Evolutionary conservation across 345 rosid genomes (phyloP).

Genomic region (Moricandia moricandioides): DNA sequence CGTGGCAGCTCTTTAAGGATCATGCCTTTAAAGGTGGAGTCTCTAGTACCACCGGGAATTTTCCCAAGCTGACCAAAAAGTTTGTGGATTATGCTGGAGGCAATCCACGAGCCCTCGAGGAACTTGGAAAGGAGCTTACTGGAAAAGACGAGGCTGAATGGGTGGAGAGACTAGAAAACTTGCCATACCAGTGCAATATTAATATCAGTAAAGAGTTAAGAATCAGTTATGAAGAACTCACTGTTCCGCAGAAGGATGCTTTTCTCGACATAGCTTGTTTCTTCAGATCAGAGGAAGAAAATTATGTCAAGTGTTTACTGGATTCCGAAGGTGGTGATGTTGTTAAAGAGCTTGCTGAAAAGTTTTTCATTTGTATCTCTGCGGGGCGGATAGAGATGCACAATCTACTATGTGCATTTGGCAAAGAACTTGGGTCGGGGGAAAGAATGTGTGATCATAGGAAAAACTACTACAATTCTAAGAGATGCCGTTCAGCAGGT

Average conservation of each 20-base stretch:
- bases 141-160: not conserved
- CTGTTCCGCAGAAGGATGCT: not conserved
- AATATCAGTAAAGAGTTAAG: not conserved
- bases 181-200: not conserved
- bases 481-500: not conserved
- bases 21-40: constrained; percentile 7
- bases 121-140: constrained; percentile 24
- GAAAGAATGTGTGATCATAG: not conserved
- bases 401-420: constrained; percentile 6
- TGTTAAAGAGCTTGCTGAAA: constrained; percentile 17
- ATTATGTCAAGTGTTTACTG: not conserved
- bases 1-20: not conserved
- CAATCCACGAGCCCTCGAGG: constrained; percentile 39
- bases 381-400: constrained; percentile 21
- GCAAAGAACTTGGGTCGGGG: not conserved
- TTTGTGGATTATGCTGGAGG: no score
- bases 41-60: not conserved
- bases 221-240: not conserved
- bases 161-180: constrained; percentile 11
- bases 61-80: not conserved
- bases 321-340: not conserved
- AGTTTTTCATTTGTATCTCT: constrained; percentile 21
- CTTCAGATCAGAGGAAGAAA: constrained; percentile 1
- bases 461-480: not conserved
- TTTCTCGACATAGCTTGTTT: constrained; percentile 47